phyloP scores from a whole-genome alignment of 2,329 filamentous ascomycete species.

The Microascus cirrosus region DNA sequence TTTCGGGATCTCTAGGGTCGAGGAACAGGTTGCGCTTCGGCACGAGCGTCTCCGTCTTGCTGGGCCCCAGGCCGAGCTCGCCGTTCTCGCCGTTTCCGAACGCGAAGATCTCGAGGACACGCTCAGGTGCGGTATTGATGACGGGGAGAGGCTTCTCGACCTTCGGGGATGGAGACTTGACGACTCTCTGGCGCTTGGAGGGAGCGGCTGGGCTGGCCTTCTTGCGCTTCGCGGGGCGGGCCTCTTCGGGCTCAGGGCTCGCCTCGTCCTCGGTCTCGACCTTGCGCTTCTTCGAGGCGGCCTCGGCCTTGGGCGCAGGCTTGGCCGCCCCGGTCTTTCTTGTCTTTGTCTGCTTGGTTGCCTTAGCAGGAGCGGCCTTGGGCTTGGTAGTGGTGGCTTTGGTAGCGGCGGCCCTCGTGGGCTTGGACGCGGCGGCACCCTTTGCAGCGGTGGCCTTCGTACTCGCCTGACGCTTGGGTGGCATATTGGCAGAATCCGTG shows the following conservation, averaged over 20 bases:
- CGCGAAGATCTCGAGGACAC: conserved; percentile 62
- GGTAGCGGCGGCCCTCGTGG: conserved; percentile 10
- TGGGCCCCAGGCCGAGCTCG: conserved; percentile 69
- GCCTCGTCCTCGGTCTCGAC: conserved; percentile 3
- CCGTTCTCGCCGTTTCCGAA: conserved; percentile 73
- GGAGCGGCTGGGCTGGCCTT: conserved; percentile 9
- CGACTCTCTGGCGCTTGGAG: conserved; percentile 26
- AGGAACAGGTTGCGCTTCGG: conserved; percentile 68
- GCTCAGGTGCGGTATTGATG: conserved; percentile 53
- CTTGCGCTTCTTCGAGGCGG: conserved; percentile 16
- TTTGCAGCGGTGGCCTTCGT: conserved; percentile 17
- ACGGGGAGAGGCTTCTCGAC: conserved; percentile 2
- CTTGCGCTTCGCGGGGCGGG: not conserved
- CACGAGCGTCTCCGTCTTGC: conserved; percentile 47
- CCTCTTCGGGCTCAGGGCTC: conserved; percentile 5
- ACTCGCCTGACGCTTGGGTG: not conserved
- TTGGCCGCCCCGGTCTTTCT: not conserved
- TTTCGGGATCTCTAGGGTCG: conserved; percentile 48
- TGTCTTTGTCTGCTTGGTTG: conserved; percentile 1
- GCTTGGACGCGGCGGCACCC: conserved; percentile 8
- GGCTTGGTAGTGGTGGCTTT: not conserved
- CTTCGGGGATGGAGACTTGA: conserved; percentile 6
- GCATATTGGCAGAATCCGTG: not conserved
- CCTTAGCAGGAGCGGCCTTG: not conserved
- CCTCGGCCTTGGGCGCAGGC: not conserved